Evolutionary conservation across 2,329 filamentous ascomycete genomes (phyloP).

Genomic region (Pseudogymnoascus sp.): DNA sequence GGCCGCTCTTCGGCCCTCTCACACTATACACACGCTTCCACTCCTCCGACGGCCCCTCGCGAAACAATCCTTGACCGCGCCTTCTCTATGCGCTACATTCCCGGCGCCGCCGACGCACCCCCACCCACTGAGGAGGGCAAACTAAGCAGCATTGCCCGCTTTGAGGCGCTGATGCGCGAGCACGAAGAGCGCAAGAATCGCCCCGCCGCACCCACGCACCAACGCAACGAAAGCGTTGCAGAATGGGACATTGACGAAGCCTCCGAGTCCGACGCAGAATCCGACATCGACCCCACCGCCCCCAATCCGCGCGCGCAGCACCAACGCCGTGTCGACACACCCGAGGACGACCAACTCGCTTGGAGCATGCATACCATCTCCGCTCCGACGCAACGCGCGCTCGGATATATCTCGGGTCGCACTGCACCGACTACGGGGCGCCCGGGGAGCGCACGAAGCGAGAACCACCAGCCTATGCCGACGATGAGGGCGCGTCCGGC

Average conservation of each 20-base stretch:
- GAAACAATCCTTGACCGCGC: constrained; percentile 62
- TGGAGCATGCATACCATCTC: constrained; percentile 12
- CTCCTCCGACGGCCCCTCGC: constrained; percentile 41
- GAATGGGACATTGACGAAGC: constrained; percentile 6
- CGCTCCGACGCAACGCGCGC: constrained; percentile 13
- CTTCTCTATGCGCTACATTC: constrained; percentile 55
- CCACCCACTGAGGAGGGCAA: constrained; percentile 47
- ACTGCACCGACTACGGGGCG: background rate
- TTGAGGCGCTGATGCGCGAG: constrained; percentile 58
- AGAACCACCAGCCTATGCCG: background rate
- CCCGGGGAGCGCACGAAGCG: background rate
- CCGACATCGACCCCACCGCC: background rate
- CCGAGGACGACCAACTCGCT: constrained; percentile 26
- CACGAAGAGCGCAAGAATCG: constrained; percentile 40
- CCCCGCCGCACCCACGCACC: constrained; percentile 12
- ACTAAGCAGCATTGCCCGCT: constrained; percentile 55
- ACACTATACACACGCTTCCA: constrained; percentile 35
- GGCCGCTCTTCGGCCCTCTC: constrained; percentile 50
- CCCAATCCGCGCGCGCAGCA: background rate
- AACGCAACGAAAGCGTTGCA: background rate
- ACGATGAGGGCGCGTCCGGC: background rate
- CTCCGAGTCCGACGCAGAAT: background rate
- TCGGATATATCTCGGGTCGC: constrained; percentile 17
- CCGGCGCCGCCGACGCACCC: constrained; percentile 46
- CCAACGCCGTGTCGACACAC: background rate